Base-by-base conservation (phyloP, 306 rosid genomes). In the Abrus pulchellus region DNA sequence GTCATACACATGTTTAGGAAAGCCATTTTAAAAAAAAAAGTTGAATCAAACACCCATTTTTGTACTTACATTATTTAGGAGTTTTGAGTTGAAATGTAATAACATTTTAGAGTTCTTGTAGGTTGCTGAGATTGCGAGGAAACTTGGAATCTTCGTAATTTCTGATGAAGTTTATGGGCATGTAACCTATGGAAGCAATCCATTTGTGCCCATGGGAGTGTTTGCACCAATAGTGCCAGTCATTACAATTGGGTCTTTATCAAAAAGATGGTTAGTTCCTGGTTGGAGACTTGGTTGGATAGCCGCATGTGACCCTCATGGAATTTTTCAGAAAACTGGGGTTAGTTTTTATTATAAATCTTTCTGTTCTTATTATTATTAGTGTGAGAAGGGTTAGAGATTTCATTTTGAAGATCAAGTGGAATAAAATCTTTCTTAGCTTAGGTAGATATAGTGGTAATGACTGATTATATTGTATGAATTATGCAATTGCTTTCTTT, bases 261-360 rank as follows among this genome's bases (percentile, higher is more conserved):
- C 89, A 12, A 91, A 87, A 84, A 81, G 87, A 83, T 91, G 96
- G 93, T 55, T 86, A 68, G 83, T 91, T 87, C 93, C 92, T 52
- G 96, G 96, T 68, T 89, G 90, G 96, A 83, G 89, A 81, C n/a
- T 86, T 74, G 93, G 97, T 30, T 91, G 91, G 93, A 77, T 91
- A 36, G 90, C 87, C 78, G 80, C 83, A 71, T 81, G 76, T 64
- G 97, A 91, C 73, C 87, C 91, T 33, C 41, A 53, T 61, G 86
- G 82, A 68, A 80, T 89, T 65, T 83, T 89, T 47, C 74, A 71
- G 11, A 74, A 86, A 81, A 59, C 89, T 13, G 88, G 92, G 90
- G 96, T 91, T 40, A 63, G 82, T 52, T 77, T 49, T 48, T 29
- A 14, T 40, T 45, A 32, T 52, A 8, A 44, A 68, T 45, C 3